Conservation (phyloP, 2,329 filamentous ascomycete species). For the Hypoxylon sp. region DNA sequence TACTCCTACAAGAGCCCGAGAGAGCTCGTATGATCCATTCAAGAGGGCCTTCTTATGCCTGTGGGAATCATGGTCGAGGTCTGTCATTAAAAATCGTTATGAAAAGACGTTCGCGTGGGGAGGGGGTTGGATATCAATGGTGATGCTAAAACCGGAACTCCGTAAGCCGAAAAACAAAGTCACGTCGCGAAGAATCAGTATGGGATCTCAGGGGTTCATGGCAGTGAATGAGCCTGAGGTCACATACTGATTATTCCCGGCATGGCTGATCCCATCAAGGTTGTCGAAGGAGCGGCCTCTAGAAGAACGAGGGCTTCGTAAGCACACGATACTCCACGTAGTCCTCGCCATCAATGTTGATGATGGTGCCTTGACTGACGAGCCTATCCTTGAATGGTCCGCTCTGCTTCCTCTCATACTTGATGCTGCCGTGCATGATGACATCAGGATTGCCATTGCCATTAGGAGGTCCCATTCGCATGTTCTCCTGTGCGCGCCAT, state of each 20-base stretch:
- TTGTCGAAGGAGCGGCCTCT: constrained; percentile 19
- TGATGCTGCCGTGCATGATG: constrained; percentile 70
- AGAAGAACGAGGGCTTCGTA: constrained; percentile 73
- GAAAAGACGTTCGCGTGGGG: background rate
- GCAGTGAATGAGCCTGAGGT: too few species aligned
- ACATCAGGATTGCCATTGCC: constrained; percentile 59
- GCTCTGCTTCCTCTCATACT: constrained; percentile 71
- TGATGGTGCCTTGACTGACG: constrained; percentile 71
- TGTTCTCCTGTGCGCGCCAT: constrained; percentile 65
- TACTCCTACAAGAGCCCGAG: background rate
- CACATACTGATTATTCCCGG: too few species aligned
- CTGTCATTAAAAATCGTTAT: background rate
- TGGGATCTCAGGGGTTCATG: background rate
- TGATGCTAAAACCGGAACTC: background rate
- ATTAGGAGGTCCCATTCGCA: constrained; percentile 46
- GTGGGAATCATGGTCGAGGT: background rate
- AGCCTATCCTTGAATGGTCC: constrained; percentile 73
- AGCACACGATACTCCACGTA: constrained; percentile 76
- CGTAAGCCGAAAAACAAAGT: background rate
- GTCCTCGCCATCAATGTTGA: constrained; percentile 75
- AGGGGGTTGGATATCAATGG: background rate
- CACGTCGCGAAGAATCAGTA: background rate
- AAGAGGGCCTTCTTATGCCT: background rate
- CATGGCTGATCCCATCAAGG: too few species aligned
- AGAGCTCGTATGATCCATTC: background rate